These are phyloP conservation scores for Umbilicus rupestris DNA, from an alignment of 164 flowering plant species.

Conservation along the genomic window DNA sequence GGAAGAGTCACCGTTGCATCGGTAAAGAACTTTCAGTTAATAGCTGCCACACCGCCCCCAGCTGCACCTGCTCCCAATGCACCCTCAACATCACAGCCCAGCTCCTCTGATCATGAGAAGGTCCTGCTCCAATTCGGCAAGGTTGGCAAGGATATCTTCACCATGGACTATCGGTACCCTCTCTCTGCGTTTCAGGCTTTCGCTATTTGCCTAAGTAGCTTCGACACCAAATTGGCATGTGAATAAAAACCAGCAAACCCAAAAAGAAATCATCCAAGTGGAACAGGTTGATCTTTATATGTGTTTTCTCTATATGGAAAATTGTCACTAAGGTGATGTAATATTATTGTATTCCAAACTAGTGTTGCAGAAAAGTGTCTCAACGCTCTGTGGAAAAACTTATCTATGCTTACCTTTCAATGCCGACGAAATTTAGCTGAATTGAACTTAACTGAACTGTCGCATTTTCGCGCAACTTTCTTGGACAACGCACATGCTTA, in stretches of 20 bases:
- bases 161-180: conserved; percentile 10
- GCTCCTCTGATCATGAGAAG: conserved; percentile 7
- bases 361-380: not conserved
- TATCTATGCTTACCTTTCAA: not conserved
- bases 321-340: not conserved
- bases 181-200: conserved; percentile 7
- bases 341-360: not conserved
- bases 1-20: conserved; percentile 10
- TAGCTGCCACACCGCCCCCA: conserved; percentile 5
- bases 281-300: not conserved
- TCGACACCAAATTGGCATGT: conserved; percentile 10
- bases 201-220: conserved; percentile 7
- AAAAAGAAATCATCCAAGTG: not conserved
- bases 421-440: not conserved
- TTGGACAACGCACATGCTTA: not conserved
- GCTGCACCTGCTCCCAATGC: not conserved
- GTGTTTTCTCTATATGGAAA: not conserved
- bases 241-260: not conserved
- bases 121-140: conserved; percentile 7
- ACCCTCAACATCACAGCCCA: conserved; percentile 3
- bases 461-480: not conserved
- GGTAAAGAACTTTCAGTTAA: conserved; percentile 8
- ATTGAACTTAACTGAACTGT: not conserved
- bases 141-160: conserved; percentile 10
- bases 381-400: not conserved